phyloP scores from a whole-genome alignment of 768 basidiomycete genomes.

The Macrocybe gigantea region DNA sequence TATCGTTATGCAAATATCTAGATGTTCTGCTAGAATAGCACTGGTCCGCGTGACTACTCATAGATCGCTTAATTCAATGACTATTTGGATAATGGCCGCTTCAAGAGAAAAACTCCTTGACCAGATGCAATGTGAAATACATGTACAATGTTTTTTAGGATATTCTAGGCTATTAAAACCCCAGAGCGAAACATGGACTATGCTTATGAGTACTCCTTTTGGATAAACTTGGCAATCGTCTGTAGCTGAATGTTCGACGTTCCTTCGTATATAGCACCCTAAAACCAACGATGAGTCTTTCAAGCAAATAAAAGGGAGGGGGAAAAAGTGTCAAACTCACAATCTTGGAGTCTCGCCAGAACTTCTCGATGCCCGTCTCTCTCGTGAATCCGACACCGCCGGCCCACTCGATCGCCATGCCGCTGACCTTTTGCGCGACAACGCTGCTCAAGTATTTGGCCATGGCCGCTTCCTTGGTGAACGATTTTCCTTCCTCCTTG shows the following conservation, averaged over 20 bases:
- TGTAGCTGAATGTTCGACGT: conserved; percentile 98
- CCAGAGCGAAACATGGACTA: too few relatives aligned
- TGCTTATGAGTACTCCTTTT: conserved; percentile 75
- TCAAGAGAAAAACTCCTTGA: too few relatives aligned
- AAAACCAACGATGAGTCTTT: conserved; percentile 3
- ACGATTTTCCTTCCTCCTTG: conserved; percentile 84
- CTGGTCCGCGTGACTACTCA: too few relatives aligned
- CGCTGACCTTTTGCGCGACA: conserved; percentile 84
- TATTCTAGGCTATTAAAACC: too few relatives aligned
- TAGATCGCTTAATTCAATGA: too few relatives aligned
- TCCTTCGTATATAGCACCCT: conserved; percentile 92
- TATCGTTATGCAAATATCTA: too few relatives aligned
- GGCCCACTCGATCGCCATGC: conserved; percentile 92
- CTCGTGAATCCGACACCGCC: conserved; percentile 91
- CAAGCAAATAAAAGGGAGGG: not conserved
- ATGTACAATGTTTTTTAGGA: too few relatives aligned
- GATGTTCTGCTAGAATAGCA: too few relatives aligned
- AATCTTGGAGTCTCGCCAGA: conserved; percentile 94
- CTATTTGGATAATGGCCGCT: too few relatives aligned
- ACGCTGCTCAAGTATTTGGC: conserved; percentile 92
- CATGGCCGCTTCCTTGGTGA: conserved; percentile 96
- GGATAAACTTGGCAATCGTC: conserved; percentile 90
- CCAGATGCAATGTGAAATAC: too few relatives aligned
- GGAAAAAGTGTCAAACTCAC: conserved; percentile 37
- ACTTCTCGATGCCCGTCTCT: conserved; percentile 96